Base-by-base conservation (phyloP, 345 rosid species). In the Erodium maritimum region DNA sequence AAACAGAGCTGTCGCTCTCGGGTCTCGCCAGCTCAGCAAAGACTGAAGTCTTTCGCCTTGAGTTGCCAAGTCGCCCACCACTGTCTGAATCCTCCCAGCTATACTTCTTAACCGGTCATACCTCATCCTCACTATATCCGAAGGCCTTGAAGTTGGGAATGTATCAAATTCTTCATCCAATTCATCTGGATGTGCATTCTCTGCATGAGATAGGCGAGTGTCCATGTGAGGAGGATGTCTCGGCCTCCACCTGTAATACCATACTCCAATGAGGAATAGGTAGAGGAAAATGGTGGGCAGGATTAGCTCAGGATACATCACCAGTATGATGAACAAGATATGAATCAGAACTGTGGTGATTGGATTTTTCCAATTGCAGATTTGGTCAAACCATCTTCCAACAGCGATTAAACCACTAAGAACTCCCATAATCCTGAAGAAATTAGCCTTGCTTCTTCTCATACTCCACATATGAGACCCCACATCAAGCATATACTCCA, bases 381-480 rank as follows among this genome's bases (percentile, higher is more conserved):
- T 83, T 72, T 90, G 95, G 65, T 87, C 93, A 75, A 90, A 90
- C 97, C 97, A 90, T 65, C 74, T 90, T 13, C 97, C 97, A 7
- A 87, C 88, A 25, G 97, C 90, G 34, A 90, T 83, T 24, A 90
- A 48, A 21, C 96, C 89, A 12, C 87, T 51, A 25, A 90, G 64
- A 56, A 90, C 95, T 7, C 68, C 74, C 97, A 87, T 87, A 54
- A 90, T 90, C 61, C 97, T 79, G 73, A 87, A 90, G 22, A 90
- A 90, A 63, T 90, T 90, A 2, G 97, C 97, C 68, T 90, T 90
- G 84, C 97, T 87, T 78, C 97, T 79, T 66, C 97, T 68, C 97
- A 87, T 90, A 58, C 97, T 90, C 97, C 97, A 90, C 96, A 90
- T 90, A 75, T 87, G 96, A 54, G 94, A 87, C 24, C 90, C 91